Base-by-base conservation (phyloP, 176 grass and related monocot species). In the Oropetium thomaeum region DNA sequence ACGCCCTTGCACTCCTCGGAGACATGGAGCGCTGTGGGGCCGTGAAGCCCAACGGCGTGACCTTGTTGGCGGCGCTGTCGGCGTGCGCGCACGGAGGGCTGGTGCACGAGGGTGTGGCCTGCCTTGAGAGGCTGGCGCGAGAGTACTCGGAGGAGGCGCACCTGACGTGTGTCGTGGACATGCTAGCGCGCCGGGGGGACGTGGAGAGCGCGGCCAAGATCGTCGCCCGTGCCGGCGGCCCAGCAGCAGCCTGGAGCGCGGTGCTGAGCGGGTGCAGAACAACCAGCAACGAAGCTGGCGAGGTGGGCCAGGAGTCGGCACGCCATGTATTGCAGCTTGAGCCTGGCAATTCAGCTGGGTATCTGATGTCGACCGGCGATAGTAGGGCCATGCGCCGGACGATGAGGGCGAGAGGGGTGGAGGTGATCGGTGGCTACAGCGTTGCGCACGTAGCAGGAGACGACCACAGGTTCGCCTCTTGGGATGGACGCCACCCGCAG, bases 41-140 rank as follows among this genome's bases (percentile, higher is more conserved):
- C 37, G 52, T 78, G 23, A 53, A 57, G 70, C 84, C 84, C 3
- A 84, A 91, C 17, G 48, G 51, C 63, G 49, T 83, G 28, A 91
- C 80, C 0, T 72, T 87, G 44, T 76, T 91, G 0, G 47, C 76
- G 4, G 71, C 73, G 31, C 62, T 91, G 10, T 87, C 84, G 2
- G 89, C 84, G 13, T 87, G 89, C 16, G 71, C 70, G 16, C 89
- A 91, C n/a, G 84, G 80, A 68, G 81, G 89, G 38, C 57, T 91
- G 64, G 70, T 91, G 10, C 12, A 64, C 47, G 79, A 91, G 41
- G 89, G 89, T 0, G 39, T 91, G 22, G 70, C 69, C 31, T 73
- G 51, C 19, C 77, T 84, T 31, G 12, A 90, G 25, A 77, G 84
- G 43, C 83, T 91, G 76, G 22, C 29, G 4, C 27, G 3, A n/a